Base-by-base conservation (phyloP, 495 filamentous ascomycete species). In the Xylaria venustula region DNA sequence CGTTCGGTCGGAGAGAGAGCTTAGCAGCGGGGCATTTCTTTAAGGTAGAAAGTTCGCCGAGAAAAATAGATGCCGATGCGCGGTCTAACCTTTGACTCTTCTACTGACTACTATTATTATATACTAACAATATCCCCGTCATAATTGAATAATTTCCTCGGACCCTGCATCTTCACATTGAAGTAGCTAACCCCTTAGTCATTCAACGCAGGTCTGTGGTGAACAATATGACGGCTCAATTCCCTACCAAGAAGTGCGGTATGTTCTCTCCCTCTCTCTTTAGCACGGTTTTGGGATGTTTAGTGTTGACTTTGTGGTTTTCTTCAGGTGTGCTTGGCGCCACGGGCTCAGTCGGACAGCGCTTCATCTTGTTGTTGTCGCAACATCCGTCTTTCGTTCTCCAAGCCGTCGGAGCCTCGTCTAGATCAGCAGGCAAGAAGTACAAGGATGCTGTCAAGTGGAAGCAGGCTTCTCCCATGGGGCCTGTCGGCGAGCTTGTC, bases 281-380 rank as follows among this genome's bases (percentile, higher is more conserved):
- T 19, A 37, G 1, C 9, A 1, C 1, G 1, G 15, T 51, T 22
- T 28, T 20, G 12, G 4, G 3, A 2, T 26, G 4, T n/a, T n/a
- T 32, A 22, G 28, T 61, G 7, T 55, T 37, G 46, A 41, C 50
- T 28, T 20, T 14, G 5, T 56, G 8, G 19, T 64, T 7, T 0
- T 30, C 0, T 46, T n/a, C 54, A 86, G 87, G 85, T 63, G 87
- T 89, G 46, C 78, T 89, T 45, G 87, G 87, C 56, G 83, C 80
- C 75, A 89, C 87, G n/a, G 91, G 91, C 62, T 92, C 89, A 3
- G 91, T 93, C 22, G 91, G 91, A 52, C 90, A 93, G 75, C 84
- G 90, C 62, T 94, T 94, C 68, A 91, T 93, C 68, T 82, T 94
- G 0, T 81, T 94, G 23, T 86, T 94, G 59, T 86, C 88, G 41